Conservation (phyloP, 2,329 filamentous ascomycete species). For the Basipetospora chlamydospora region DNA sequence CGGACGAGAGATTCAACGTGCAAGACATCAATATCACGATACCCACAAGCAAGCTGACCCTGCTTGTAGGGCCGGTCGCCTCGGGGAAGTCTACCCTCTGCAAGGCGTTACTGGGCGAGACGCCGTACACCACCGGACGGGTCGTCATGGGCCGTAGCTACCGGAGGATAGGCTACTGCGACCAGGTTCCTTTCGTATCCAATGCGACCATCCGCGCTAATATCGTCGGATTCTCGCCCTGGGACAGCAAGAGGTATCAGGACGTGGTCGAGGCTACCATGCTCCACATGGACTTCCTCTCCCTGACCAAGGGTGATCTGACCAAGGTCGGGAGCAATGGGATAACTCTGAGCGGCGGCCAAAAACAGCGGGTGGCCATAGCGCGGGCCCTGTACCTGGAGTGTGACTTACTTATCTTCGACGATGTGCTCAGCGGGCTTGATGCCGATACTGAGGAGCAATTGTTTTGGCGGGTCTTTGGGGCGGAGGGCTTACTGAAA, state of each 20-base stretch:
- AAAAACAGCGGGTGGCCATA: constrained; percentile 21
- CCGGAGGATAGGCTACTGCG: constrained; percentile 16
- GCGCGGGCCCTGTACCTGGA: constrained; percentile 30
- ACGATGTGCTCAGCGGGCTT: constrained; percentile 29
- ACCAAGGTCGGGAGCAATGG: constrained; percentile 25
- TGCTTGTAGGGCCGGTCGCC: constrained; percentile 24
- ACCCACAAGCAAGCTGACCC: constrained; percentile 17
- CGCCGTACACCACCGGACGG: constrained; percentile 9
- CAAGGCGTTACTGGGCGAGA: constrained; percentile 19
- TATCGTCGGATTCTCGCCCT: constrained; percentile 19
- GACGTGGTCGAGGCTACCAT: constrained; percentile 20
- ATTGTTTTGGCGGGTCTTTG: constrained; percentile 28
- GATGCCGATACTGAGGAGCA: constrained; percentile 28
- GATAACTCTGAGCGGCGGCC: constrained; percentile 27
- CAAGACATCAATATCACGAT: constrained; percentile 18
- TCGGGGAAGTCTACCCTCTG: constrained; percentile 23
- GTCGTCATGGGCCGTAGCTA: constrained; percentile 6
- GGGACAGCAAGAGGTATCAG: constrained; percentile 18
- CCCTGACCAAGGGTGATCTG: constrained; percentile 19
- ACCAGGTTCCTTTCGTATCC: constrained; percentile 17
- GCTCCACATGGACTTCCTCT: constrained; percentile 16
- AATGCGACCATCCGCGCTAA: constrained; percentile 22
- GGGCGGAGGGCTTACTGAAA: constrained; percentile 23
- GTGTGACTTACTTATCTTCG: constrained; percentile 24
- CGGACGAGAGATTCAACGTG: constrained; percentile 11